phyloP scores from a whole-genome alignment of 495 filamentous ascomycete species.

The Physcia stellaris region DNA sequence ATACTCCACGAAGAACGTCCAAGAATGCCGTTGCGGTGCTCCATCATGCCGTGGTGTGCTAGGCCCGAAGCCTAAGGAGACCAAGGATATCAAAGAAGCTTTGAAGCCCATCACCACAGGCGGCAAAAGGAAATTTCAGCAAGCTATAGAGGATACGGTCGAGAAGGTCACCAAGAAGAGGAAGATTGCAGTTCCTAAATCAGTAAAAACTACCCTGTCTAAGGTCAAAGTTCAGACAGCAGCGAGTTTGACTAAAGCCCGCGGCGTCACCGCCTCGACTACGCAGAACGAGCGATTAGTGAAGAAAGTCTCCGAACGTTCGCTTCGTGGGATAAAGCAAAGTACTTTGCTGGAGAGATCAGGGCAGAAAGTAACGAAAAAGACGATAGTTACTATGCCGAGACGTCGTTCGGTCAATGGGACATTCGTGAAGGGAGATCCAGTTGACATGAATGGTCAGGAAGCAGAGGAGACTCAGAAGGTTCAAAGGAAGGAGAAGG shows the following conservation, averaged over 20 bases:
- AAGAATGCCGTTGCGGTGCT: slow-evolving; percentile 70
- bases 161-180: slow-evolving; percentile 25
- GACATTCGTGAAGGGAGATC: slow-evolving; percentile 5
- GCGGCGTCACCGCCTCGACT: neutral
- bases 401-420: slow-evolving; percentile 8
- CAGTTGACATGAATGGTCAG: too few species aligned
- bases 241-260: slow-evolving; percentile 4
- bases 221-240: slow-evolving; percentile 7
- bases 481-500: neutral
- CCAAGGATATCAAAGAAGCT: slow-evolving; percentile 23
- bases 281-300: slow-evolving; percentile 2
- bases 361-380: slow-evolving; percentile 11
- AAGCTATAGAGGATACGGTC: slow-evolving; percentile 21
- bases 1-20: slow-evolving; percentile 69
- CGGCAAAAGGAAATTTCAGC: slow-evolving; percentile 29
- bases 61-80: slow-evolving; percentile 54
- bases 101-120: slow-evolving; percentile 24
- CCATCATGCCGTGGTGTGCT: slow-evolving; percentile 65
- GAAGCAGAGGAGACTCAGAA: neutral
- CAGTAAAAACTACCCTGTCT: slow-evolving; percentile 9
- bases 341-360: slow-evolving; percentile 1
- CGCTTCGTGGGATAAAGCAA: neutral
- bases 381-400: slow-evolving; percentile 22
- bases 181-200: slow-evolving; percentile 18
- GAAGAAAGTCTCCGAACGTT: slow-evolving; percentile 7